phyloP scores from a whole-genome alignment of 1,284 basidiomycete species.

The Rhodotorula sp. region DNA sequence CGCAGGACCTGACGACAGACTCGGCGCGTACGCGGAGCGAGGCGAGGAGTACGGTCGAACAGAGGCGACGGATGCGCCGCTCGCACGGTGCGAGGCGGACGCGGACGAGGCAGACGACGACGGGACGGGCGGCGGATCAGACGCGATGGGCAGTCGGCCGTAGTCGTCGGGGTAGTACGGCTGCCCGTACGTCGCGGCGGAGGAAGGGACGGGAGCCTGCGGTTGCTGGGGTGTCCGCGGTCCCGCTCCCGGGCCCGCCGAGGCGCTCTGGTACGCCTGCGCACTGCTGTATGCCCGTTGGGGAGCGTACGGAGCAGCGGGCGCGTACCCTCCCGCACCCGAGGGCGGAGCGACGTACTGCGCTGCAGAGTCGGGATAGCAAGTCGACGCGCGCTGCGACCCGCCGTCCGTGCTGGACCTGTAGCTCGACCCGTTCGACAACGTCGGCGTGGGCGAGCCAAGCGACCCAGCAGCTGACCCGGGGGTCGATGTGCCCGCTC shows the following conservation, averaged over 20 bases:
- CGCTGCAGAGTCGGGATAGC: background rate
- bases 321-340: background rate
- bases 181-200: background rate
- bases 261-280: background rate
- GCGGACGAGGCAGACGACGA: background rate
- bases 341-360: background rate
- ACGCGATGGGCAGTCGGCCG: background rate
- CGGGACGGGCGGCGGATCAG: too few species aligned
- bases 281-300: conserved; percentile 1
- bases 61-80: background rate
- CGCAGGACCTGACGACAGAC: conserved; percentile 26
- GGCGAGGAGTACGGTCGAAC: conserved; percentile 8
- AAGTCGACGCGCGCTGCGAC: background rate
- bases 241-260: too few species aligned
- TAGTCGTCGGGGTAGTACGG: background rate
- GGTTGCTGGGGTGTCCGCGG: too few species aligned
- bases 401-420: too few species aligned
- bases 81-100: background rate
- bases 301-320: background rate
- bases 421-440: background rate
- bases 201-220: background rate
- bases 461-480: background rate
- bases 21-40: conserved; percentile 20
- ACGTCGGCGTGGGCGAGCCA: background rate
- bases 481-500: background rate